Base-by-base conservation (phyloP, 345 rosid genomes). In the Eucalyptus grandis region DNA sequence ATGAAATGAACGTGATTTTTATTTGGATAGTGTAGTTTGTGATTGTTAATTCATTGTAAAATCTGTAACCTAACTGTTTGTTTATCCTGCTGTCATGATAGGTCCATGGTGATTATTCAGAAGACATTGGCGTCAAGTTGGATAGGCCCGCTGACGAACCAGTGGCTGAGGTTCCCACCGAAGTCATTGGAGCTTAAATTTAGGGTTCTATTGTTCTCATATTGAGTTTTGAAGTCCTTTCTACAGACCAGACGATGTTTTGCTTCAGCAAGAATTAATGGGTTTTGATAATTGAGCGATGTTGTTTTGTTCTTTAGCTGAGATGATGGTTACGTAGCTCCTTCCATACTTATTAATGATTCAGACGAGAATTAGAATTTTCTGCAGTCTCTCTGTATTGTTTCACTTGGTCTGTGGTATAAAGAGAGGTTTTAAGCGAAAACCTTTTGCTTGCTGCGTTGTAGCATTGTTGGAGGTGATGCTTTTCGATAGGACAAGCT, bases 51-150 rank as follows among this genome's bases (percentile, higher is more conserved):
- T 77, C 46, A 22, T 77, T 77, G 83, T 19, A 40, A 37, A 19
- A 77, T 77, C 47, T 21, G 9, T 21, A 37, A 37, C 83, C 46
- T 37, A 37, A 77, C 9, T 15, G 69, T 26, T 24, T 46, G 51
- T 86, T 43, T 49, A 24, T 87, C 67, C 31, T 72, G 22, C 31
- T 72, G 17, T 86, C n/a, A 7, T 21, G 47, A 77, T 90, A 97
- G 99, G 98, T 97, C 91, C 99, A 96, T 34, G 99, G 99, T 14
- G 99, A 96, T 89, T 92, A 93, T 90, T 92, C 98, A 1, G 99
- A 96, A 60, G 99, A 97, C 94, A 93, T 96, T 60, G 98, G 99
- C 81, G 92, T 94, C 49, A 96, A 96, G 94, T 58, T 97, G 86
- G 99, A 96, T 2, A 95, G 99, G 95, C 95, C 98, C 0, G 97